Percentiles rank a stretch among this genome's conserved stretches.
Conservation (phyloP, 768 basidiomycete species). For the Pulveroboletus sp. region DNA sequence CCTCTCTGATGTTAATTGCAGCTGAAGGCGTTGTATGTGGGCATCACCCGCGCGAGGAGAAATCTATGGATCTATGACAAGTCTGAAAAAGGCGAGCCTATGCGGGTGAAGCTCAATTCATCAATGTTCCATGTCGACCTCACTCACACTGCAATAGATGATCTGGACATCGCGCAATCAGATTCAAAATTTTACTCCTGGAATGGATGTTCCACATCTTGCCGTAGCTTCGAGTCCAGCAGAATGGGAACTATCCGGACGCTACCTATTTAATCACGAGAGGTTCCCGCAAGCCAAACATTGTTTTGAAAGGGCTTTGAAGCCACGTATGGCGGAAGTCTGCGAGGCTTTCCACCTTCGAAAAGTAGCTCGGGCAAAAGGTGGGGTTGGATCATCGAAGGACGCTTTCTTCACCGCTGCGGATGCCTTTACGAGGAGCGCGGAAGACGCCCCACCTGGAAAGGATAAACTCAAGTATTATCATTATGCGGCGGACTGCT, state of each 20-base stretch:
- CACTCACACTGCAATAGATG: conserved; percentile 31
- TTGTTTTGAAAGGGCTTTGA: conserved; percentile 47
- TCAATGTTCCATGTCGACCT: background rate
- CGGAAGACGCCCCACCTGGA: conserved; percentile 21
- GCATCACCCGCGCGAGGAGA: conserved; percentile 63
- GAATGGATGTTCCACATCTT: conserved; percentile 47
- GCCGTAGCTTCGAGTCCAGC: conserved; percentile 48
- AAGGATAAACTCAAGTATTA: conserved; percentile 38
- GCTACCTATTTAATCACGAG: conserved; percentile 36
- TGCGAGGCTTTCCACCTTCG: conserved; percentile 53
- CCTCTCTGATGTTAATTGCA: conserved; percentile 20
- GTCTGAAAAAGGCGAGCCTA: conserved; percentile 52
- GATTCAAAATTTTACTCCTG: conserved; percentile 47
- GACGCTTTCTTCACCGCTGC: conserved; percentile 45
- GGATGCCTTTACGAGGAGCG: conserved; percentile 45
- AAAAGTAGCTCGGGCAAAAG: conserved; percentile 41
- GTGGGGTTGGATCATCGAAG: conserved; percentile 23
- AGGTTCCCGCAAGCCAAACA: conserved; percentile 51
- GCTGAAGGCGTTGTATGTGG: conserved; percentile 70
- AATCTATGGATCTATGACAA: conserved; percentile 69
- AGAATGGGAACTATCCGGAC: conserved; percentile 44
- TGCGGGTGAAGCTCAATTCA: conserved; percentile 43
- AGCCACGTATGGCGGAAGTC: conserved; percentile 41
- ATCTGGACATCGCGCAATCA: conserved; percentile 48
- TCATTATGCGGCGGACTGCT: conserved; percentile 45